phyloP scores from a whole-genome alignment of 2,329 filamentous ascomycete genomes.

The Aplosporella prunicola region DNA sequence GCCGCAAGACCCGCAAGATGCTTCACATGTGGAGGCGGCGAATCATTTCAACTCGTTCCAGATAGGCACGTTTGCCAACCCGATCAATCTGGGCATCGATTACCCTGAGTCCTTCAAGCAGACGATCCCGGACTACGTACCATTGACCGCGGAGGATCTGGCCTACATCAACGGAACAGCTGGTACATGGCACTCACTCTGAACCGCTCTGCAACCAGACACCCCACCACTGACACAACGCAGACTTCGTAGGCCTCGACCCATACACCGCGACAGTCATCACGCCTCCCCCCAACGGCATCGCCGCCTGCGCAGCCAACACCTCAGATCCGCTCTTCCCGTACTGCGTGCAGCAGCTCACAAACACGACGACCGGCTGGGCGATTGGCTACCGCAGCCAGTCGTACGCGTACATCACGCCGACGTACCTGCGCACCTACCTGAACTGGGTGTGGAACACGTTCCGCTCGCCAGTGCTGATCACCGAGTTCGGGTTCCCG shows the following conservation, averaged over 20 bases:
- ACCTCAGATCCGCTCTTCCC: constrained; percentile 25
- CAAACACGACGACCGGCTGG: constrained; percentile 42
- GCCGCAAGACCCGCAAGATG: constrained; percentile 27
- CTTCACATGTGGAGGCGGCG: constrained; percentile 22
- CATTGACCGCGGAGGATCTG: neutral
- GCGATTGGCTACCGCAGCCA: constrained; percentile 49
- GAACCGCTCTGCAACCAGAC: constrained; percentile 16
- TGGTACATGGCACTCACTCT: too few relatives aligned
- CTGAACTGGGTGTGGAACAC: constrained; percentile 52
- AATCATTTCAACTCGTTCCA: constrained; percentile 32
- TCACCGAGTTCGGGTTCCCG: constrained; percentile 29
- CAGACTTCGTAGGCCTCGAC: constrained; percentile 29
- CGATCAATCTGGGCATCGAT: constrained; percentile 36
- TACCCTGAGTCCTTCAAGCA: constrained; percentile 34
- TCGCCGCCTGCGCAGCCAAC: constrained; percentile 29
- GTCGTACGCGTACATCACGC: constrained; percentile 50
- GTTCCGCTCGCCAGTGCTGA: constrained; percentile 37
- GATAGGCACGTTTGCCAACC: constrained; percentile 36
- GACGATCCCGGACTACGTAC: too few relatives aligned
- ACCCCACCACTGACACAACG: constrained; percentile 29
- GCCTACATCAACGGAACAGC: neutral
- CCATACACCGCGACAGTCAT: constrained; percentile 28
- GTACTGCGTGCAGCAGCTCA: constrained; percentile 30
- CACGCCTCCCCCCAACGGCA: constrained; percentile 23
- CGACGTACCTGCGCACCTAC: constrained; percentile 47